phyloP scores from a whole-genome alignment of 75 land plant species.

The Gnetum montanum region DNA sequence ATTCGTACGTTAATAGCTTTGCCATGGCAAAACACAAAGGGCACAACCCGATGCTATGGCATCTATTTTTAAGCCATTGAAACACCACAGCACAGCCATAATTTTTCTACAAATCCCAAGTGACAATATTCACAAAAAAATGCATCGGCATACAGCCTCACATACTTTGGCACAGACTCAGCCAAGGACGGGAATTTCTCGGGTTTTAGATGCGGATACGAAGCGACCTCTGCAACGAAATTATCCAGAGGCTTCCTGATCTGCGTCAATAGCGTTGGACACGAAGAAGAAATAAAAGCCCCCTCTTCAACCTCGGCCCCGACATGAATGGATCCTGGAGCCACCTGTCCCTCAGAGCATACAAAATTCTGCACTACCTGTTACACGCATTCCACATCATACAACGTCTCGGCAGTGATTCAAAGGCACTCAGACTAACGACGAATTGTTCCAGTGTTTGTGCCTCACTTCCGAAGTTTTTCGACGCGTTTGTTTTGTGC shows the following conservation, averaged over 20 bases:
- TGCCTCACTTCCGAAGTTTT: no score
- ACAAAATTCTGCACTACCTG: constrained; percentile 45
- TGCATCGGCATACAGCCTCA: constrained; percentile 75
- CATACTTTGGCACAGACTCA: constrained; percentile 58
- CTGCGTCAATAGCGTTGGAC: constrained; percentile 24
- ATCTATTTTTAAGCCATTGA: no score
- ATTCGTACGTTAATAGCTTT: no score
- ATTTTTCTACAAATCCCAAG: no score
- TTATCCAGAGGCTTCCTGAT: constrained; percentile 80
- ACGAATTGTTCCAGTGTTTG: no score
- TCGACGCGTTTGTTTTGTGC: no score
- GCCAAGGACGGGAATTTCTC: constrained; percentile 64
- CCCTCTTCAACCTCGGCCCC: constrained; percentile 26
- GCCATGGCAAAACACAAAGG: no score
- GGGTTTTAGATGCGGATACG: constrained; percentile 72
- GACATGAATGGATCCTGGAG: constrained; percentile 11
- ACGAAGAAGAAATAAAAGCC: constrained; percentile 20
- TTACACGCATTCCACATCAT: constrained; percentile 70
- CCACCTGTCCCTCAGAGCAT: constrained; percentile 8
- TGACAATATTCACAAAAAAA: no score
- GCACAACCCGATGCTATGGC: no score
- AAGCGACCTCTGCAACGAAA: constrained; percentile 82
- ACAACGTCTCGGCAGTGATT: constrained; percentile 67
- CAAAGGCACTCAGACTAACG: no score
- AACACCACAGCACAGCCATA: no score